Evolutionary conservation across 2,329 filamentous ascomycete genomes (phyloP).

Genomic region (Aspergillus unguis): DNA sequence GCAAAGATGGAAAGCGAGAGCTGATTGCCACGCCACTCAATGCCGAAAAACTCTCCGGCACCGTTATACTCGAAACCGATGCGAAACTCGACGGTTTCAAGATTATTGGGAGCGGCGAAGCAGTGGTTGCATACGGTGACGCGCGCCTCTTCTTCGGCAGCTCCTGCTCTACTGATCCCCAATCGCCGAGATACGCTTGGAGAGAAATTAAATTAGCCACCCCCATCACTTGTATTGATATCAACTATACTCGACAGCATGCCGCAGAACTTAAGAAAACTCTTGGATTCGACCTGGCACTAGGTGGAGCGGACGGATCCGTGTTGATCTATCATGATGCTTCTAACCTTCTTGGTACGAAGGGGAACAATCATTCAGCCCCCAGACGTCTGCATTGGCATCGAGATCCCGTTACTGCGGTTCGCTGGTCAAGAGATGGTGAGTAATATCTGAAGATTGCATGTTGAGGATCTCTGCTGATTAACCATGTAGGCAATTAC

Average conservation of each 20-base stretch:
- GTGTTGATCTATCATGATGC: constrained; percentile 81
- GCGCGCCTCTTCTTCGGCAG: constrained; percentile 59
- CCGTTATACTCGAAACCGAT: constrained; percentile 28
- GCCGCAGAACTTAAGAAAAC: constrained; percentile 24
- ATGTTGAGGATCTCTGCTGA: constrained; percentile 17
- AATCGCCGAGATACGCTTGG: constrained; percentile 50
- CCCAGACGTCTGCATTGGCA: constrained; percentile 86
- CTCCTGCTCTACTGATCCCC: constrained; percentile 32
- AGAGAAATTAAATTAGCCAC: constrained; percentile 56
- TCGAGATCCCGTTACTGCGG: constrained; percentile 71
- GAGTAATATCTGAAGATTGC: constrained; percentile 20
- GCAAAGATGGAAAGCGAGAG: constrained; percentile 39
- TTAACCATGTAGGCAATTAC: constrained; percentile 68
- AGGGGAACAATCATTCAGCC: constrained; percentile 33
- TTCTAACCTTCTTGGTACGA: constrained; percentile 53
- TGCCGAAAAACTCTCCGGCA: constrained; percentile 22
- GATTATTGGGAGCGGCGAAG: constrained; percentile 29
- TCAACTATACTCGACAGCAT: constrained; percentile 18
- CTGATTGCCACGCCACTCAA: constrained; percentile 24
- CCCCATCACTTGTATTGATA: constrained; percentile 62
- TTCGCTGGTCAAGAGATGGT: constrained; percentile 94
- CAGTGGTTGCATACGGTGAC: constrained; percentile 40
- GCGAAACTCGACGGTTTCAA: constrained; percentile 29
- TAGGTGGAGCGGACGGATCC: constrained; percentile 72
- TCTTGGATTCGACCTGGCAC: constrained; percentile 63